Conservation (phyloP, 371 early-diverging fungal species). For the Apophysomyces trapeziformis region DNA sequence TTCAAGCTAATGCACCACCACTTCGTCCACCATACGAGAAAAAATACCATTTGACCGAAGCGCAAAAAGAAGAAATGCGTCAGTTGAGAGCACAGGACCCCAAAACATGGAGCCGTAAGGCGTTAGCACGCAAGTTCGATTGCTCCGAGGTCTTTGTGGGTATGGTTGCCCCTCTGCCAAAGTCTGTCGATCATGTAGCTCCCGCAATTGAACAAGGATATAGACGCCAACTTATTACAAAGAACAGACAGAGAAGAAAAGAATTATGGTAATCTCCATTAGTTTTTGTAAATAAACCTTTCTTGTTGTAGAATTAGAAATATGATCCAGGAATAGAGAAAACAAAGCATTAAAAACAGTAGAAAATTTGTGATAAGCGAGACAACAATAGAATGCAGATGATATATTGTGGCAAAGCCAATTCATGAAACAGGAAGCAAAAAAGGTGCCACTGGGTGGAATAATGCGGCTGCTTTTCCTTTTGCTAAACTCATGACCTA, state of each 20-base stretch:
- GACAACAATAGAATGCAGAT: too few species aligned
- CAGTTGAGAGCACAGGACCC: constrained; percentile 50
- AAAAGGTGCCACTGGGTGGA: too few species aligned
- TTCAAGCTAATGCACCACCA: constrained; percentile 38
- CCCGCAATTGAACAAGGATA: constrained; percentile 30
- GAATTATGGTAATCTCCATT: constrained; percentile 44
- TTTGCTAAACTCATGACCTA: constrained; percentile 40
- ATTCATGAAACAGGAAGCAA: too few species aligned
- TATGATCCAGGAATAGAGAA: too few species aligned
- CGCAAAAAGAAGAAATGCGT: constrained; percentile 46
- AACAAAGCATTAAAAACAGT: too few species aligned
- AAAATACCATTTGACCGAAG: constrained; percentile 28
- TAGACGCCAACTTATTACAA: constrained; percentile 40
- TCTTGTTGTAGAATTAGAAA: not conserved
- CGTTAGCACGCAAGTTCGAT: constrained; percentile 51
- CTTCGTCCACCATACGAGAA: constrained; percentile 22
- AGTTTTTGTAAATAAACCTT: not conserved
- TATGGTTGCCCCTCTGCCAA: constrained; percentile 37
- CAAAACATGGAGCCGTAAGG: constrained; percentile 48
- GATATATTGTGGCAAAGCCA: too few species aligned
- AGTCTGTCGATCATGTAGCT: constrained; percentile 7
- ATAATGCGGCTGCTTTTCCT: too few species aligned
- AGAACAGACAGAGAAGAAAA: constrained; percentile 48
- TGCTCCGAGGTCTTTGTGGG: constrained; percentile 50
- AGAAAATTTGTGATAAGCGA: too few species aligned